Evolutionary conservation across 495 filamentous ascomycete genomes (phyloP), one percentile per base, ranked within the genome.

Genomic region (Xylaria curta): DNA sequence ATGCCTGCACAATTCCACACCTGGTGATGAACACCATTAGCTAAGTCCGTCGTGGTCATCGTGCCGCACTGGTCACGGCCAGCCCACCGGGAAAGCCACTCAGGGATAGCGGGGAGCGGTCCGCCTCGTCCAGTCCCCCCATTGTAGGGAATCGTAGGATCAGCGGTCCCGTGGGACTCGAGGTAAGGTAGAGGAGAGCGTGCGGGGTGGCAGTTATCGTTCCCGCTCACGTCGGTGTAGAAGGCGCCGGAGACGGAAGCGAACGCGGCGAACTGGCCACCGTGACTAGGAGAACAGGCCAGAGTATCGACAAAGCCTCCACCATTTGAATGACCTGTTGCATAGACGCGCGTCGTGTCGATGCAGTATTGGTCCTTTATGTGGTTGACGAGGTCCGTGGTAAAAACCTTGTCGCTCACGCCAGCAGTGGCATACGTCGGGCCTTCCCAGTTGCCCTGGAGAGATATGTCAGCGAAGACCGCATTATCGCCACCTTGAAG

Each of bases 211-310:
- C 49, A 53, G 49, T 53, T 53, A 24, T 24, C 49, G 7, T 53
- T 53, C 49, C 49, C 49, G 49, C n/a, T 53, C 49, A 24, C 49
- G n/a, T 53, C 49, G 7, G 49, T 53, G 49, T 53, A 53, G 49
- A 53, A 53, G 49, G 49, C 49, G 49, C 49, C 49, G 17, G 49
- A 53, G 49, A 12, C 49, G 49, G 49, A 53, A 24, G 49, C 21
- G 49, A 53, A 53, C n/a, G n/a, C 49, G n/a, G 49, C 49, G 49
- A 53, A 53, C 49, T 53, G 49, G 49, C 49, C 49, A 53, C 49
- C 49, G 49, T 53, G 49, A 7, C n/a, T 21, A 53, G 49, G 49
- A 53, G 49, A 53, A 53, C 49, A 53, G 49, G 49, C 49, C 6
- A 53, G 49, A 24, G 49, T 53, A 21, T 24, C 49, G 6, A 53